Evolutionary conservation across 2,329 filamentous ascomycete genomes (phyloP).

Genomic region (Cladosporium cucumerinum): DNA sequence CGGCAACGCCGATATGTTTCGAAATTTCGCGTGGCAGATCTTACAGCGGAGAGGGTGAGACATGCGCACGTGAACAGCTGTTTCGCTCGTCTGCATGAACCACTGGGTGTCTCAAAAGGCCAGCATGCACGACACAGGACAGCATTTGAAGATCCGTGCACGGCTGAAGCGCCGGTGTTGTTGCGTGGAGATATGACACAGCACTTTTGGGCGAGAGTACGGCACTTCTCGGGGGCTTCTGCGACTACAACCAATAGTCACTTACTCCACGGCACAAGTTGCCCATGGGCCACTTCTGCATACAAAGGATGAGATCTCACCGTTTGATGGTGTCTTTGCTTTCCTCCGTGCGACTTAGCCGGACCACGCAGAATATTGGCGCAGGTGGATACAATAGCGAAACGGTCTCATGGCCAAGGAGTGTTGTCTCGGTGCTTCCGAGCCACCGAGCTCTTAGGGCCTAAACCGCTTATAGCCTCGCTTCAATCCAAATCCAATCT

Average conservation of each 20-base stretch:
- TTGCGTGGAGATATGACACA: slow-evolving; percentile 7
- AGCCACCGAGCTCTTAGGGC: not conserved
- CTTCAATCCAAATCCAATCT: slow-evolving; percentile 6
- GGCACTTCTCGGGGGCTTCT: not conserved
- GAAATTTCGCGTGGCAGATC: not conserved
- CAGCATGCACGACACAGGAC: not conserved
- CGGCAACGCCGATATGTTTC: not conserved
- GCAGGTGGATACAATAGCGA: slow-evolving; percentile 4
- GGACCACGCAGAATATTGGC: not conserved
- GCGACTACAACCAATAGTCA: not conserved
- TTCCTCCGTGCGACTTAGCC: not conserved
- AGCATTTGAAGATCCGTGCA: slow-evolving; percentile 1
- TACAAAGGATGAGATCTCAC: not conserved
- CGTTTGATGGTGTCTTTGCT: not conserved
- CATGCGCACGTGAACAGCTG: not conserved
- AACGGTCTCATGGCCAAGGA: slow-evolving; percentile 1
- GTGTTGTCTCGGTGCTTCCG: slow-evolving; percentile 12
- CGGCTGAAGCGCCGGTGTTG: not conserved
- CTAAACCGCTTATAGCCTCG: not conserved
- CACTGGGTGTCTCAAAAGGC: slow-evolving; percentile 6
- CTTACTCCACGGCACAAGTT: not conserved
- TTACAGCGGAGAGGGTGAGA: slow-evolving; percentile 2
- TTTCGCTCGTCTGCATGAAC: slow-evolving; percentile 4
- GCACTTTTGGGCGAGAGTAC: not conserved
- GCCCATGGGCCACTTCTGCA: slow-evolving; percentile 12